Evolutionary conservation across 805 yeast species (phyloP).

Genomic region (Kluyveromyces aestuarii): DNA sequence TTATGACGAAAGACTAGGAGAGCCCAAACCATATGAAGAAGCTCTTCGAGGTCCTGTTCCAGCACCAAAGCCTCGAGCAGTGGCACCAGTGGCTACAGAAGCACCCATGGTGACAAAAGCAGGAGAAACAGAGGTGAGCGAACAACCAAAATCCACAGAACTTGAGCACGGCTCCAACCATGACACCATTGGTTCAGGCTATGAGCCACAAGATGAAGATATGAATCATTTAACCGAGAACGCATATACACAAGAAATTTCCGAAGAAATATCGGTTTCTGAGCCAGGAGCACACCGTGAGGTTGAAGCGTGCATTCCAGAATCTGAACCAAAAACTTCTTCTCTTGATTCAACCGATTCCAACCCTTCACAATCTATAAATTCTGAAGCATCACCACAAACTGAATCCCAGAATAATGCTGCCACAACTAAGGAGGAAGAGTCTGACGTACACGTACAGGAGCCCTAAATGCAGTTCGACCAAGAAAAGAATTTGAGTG

Average conservation of each 20-base stretch:
- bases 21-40: slow-evolving; percentile 1
- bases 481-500: too few relatives aligned
- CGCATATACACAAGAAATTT: neutral
- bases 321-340: neutral
- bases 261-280: neutral
- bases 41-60: neutral
- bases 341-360: too few relatives aligned
- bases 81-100: neutral
- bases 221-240: neutral
- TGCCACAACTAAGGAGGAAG: too few relatives aligned
- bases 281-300: neutral
- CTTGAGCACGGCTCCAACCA: neutral
- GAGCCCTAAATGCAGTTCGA: too few relatives aligned
- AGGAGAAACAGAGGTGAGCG: neutral
- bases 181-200: neutral
- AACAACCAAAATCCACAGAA: neutral
- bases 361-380: too few relatives aligned
- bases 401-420: too few relatives aligned
- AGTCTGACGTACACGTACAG: too few relatives aligned
- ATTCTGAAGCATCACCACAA: too few relatives aligned
- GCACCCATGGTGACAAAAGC: neutral
- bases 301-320: neutral
- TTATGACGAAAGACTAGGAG: slow-evolving; percentile 3
- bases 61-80: neutral
- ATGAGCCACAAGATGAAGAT: neutral